Evolutionary conservation across 306 rosid species (phyloP).

Genomic region (Cyclanthera cordifolia): DNA sequence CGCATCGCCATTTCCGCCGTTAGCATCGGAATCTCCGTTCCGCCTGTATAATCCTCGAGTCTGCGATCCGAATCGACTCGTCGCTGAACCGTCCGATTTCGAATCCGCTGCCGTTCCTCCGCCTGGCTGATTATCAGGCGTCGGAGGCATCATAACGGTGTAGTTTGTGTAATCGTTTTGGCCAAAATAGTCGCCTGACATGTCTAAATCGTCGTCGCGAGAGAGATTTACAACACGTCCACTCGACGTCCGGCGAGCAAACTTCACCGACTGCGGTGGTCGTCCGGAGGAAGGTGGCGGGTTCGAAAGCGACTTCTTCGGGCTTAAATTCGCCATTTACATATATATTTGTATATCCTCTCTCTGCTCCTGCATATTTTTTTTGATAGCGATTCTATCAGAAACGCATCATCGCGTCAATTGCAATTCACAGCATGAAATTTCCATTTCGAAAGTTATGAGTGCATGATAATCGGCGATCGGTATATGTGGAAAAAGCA

Average conservation of each 20-base stretch:
- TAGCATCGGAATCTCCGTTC: constrained; percentile 6
- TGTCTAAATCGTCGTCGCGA: constrained; percentile 50
- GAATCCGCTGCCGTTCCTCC: constrained; percentile 19
- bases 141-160: constrained; percentile 79
- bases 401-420: not conserved
- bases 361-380: constrained; percentile 17
- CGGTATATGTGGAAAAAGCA: not conserved
- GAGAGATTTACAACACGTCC: constrained; percentile 53
- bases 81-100: constrained; percentile 24
- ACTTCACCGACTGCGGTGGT: constrained; percentile 39
- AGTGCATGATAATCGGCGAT: not conserved
- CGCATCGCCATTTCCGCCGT: constrained; percentile 23
- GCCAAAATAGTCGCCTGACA: constrained; percentile 36
- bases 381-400: not conserved
- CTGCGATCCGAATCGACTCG: constrained; percentile 21
- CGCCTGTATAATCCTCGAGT: not conserved
- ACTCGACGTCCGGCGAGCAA: constrained; percentile 50
- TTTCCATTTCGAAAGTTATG: not conserved
- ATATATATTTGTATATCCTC: not conserved
- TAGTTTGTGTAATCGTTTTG: constrained; percentile 58
- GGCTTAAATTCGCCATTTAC: constrained; percentile 16
- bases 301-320: constrained; percentile 28
- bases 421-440: not conserved
- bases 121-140: constrained; percentile 68
- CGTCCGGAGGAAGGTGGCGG: constrained; percentile 17